Evolutionary conservation across 116 monocot genomes (phyloP).

Genomic region (Cymodocea nodosa): DNA sequence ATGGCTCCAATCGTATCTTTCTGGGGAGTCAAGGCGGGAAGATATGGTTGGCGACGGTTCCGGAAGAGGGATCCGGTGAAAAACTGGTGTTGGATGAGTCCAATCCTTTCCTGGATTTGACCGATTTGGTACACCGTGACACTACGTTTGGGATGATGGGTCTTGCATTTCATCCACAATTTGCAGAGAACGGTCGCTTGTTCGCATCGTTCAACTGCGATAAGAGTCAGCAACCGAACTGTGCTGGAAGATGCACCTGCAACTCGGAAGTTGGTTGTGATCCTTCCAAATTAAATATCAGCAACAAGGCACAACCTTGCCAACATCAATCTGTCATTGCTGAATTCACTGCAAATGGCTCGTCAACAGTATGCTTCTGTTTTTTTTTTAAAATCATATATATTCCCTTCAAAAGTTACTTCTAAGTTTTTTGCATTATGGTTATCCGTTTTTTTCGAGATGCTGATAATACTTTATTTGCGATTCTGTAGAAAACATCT

Average conservation of each 20-base stretch:
- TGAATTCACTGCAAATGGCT: conserved; percentile 55
- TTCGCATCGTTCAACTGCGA: conserved; percentile 92
- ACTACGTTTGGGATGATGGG: conserved; percentile 63
- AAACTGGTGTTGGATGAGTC: conserved; percentile 38
- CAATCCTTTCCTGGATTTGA: conserved; percentile 73
- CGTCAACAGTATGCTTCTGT: conserved; percentile 38
- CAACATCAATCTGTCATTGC: conserved; percentile 67
- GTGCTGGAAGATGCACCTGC: conserved; percentile 80
- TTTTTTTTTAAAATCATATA: too few relatives aligned
- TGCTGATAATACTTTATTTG: not conserved
- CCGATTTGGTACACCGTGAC: conserved; percentile 56
- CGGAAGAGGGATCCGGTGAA: conserved; percentile 60
- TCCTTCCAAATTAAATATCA: conserved; percentile 50
- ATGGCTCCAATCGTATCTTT: conserved; percentile 85
- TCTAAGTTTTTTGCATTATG: not conserved
- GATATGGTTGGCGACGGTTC: conserved; percentile 73
- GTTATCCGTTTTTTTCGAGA: not conserved
- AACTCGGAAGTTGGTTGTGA: conserved; percentile 81
- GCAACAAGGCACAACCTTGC: conserved; percentile 58
- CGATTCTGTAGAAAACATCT: conserved; percentile 35
- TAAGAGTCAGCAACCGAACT: conserved; percentile 38
- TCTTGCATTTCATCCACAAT: conserved; percentile 81
- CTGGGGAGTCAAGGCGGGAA: conserved; percentile 55
- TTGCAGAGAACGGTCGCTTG: conserved; percentile 64
- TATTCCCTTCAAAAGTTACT: too few relatives aligned